Conservation (phyloP, 148 eudicot species). For the Cornus kousa region DNA sequence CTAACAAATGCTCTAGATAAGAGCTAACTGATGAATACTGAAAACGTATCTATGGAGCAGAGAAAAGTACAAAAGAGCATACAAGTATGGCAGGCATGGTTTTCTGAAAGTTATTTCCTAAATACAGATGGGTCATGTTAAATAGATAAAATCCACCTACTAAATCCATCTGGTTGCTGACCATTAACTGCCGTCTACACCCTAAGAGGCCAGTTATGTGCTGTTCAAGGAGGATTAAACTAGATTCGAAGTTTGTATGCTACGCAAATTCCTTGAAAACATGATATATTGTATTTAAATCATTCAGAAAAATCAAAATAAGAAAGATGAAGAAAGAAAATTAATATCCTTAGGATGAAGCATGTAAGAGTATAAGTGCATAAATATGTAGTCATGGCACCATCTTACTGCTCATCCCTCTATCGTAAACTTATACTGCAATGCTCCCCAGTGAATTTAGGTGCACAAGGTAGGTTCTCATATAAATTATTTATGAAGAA, state of each 20-base stretch:
- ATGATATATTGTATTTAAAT: background rate
- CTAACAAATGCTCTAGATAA: background rate
- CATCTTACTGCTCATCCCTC: background rate
- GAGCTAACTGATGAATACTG: background rate
- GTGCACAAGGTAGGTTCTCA: no score
- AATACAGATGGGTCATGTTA: background rate
- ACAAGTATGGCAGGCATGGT: background rate
- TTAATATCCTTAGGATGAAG: background rate
- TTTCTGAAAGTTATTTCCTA: background rate
- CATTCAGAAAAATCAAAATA: background rate
- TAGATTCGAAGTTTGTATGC: background rate
- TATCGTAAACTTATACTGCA: background rate
- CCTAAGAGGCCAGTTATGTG: background rate
- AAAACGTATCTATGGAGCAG: background rate
- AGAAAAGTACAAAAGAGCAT: background rate
- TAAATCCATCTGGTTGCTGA: background rate
- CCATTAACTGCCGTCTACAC: background rate
- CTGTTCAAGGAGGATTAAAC: background rate
- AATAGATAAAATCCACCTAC: background rate
- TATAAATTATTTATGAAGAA: background rate
- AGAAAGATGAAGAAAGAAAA: background rate
- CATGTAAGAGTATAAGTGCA: constrained; percentile 4
- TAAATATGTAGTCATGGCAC: background rate
- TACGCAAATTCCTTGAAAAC: background rate
- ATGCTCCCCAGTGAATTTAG: background rate